Evolutionary conservation across 2,329 filamentous ascomycete species (phyloP).

Genomic region (Cercospora sp.): DNA sequence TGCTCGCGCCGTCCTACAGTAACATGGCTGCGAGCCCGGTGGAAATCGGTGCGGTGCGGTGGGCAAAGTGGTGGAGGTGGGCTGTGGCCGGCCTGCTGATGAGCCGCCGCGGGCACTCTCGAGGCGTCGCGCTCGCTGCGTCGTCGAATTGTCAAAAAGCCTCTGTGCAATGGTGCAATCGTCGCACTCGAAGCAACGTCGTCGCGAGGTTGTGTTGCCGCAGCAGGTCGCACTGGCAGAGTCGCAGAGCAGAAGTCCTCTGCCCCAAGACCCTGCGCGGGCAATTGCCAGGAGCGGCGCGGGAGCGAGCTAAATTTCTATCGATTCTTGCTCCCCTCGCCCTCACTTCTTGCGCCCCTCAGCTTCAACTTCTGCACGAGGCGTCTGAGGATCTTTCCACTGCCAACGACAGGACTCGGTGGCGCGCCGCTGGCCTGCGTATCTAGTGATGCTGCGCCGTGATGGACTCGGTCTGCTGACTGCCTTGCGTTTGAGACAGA

Average conservation of each 20-base stretch:
- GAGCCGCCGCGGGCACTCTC: slow-evolving; percentile 3
- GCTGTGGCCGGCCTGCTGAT: slow-evolving; percentile 3
- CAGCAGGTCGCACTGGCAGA: not conserved
- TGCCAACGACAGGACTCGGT: not conserved
- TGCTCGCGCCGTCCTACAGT: slow-evolving; percentile 13
- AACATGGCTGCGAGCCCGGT: slow-evolving; percentile 10
- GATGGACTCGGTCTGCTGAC: not conserved
- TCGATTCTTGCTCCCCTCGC: not conserved
- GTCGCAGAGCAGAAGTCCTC: slow-evolving; percentile 4
- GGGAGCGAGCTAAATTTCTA: slow-evolving; percentile 7
- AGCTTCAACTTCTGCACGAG: not conserved
- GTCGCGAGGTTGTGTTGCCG: slow-evolving; percentile 1
- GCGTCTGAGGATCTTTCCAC: not conserved
- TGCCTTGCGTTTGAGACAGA: not conserved
- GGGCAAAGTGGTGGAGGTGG: slow-evolving; percentile 9
- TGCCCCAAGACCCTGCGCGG: slow-evolving; percentile 2
- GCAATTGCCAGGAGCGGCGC: slow-evolving; percentile 1
- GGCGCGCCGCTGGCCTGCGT: not conserved
- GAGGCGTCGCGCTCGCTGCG: not conserved
- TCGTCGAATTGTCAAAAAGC: not conserved
- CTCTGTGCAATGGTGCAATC: not conserved
- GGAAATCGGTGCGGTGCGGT: not conserved
- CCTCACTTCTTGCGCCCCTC: not conserved
- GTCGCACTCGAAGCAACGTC: slow-evolving; percentile 3
- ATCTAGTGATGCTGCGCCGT: slow-evolving; percentile 2